Conservation (phyloP, 176 grass and related monocot genomes). For the Pontederia paniculata region DNA sequence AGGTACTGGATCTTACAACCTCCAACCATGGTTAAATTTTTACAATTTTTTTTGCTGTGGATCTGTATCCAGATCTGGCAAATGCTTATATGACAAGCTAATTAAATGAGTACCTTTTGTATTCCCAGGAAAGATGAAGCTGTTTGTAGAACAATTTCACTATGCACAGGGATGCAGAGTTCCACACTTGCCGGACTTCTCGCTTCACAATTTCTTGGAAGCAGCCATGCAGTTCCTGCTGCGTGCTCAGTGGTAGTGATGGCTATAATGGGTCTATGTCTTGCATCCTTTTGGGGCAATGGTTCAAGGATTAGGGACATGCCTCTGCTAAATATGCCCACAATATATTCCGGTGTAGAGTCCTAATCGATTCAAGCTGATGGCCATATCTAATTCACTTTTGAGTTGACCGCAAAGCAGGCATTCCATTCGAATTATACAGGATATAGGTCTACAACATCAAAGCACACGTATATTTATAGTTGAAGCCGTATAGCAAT, state of each 20-base stretch:
- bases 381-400: not conserved
- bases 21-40: too few relatives aligned
- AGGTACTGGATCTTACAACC: too few relatives aligned
- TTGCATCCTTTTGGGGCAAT: slow-evolving; percentile 73
- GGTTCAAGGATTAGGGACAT: slow-evolving; percentile 51
- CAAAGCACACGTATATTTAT: too few relatives aligned
- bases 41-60: too few relatives aligned
- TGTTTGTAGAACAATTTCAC: slow-evolving; percentile 62
- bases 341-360: slow-evolving; percentile 8
- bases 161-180: slow-evolving; percentile 94
- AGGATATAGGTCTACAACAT: too few relatives aligned
- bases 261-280: slow-evolving; percentile 78
- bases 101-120: not conserved
- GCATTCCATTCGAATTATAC: not conserved
- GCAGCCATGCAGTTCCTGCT: slow-evolving; percentile 71
- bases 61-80: too few relatives aligned
- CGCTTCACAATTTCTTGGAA: slow-evolving; percentile 77
- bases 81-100: too few relatives aligned
- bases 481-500: too few relatives aligned
- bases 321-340: slow-evolving; percentile 4
- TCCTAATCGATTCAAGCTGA: not conserved
- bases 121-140: slow-evolving; percentile 61
- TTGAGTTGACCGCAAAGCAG: not conserved
- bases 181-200: slow-evolving; percentile 85
- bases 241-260: slow-evolving; percentile 81